Percentiles rank a stretch among this genome's conserved stretches.
Conservation (phyloP, 2,329 filamentous ascomycete genomes). For the Mycosphaerella arachidis region DNA sequence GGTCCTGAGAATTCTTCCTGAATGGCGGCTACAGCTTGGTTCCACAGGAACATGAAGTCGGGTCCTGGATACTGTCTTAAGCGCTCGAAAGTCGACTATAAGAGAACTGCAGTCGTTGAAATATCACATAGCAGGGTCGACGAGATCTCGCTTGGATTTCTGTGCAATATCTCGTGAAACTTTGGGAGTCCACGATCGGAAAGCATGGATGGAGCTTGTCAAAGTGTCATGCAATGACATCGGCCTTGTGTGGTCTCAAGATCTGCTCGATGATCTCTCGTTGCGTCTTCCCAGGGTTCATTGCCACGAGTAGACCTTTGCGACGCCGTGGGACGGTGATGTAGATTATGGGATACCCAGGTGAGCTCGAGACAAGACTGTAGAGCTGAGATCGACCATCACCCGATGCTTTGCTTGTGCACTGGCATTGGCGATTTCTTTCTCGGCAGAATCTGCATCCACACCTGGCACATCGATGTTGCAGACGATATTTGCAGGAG, state of each 20-base stretch:
- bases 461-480: slow-evolving; percentile 38
- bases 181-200: slow-evolving; percentile 38
- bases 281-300: slow-evolving; percentile 36
- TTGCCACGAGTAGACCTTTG: slow-evolving; percentile 37
- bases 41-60: slow-evolving; percentile 39
- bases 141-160: slow-evolving; percentile 34
- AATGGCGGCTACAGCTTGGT: slow-evolving; percentile 39
- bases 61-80: slow-evolving; percentile 36
- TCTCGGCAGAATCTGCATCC: slow-evolving; percentile 39
- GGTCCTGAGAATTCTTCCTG: slow-evolving; percentile 43
- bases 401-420: slow-evolving; percentile 12
- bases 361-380: slow-evolving; percentile 47
- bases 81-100: slow-evolving; percentile 36
- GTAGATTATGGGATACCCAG: slow-evolving; percentile 39
- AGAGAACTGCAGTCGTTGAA: slow-evolving; percentile 35
- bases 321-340: slow-evolving; percentile 48
- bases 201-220: slow-evolving; percentile 11
- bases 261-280: slow-evolving; percentile 41
- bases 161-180: slow-evolving; percentile 33
- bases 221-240: slow-evolving; percentile 33
- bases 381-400: slow-evolving; percentile 37
- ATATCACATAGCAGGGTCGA: slow-evolving; percentile 38
- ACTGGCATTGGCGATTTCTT: slow-evolving; percentile 36
- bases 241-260: slow-evolving; percentile 35
- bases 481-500: slow-evolving; percentile 42